These are phyloP conservation scores for Bathelium albidoporum DNA, from an alignment of 495 filamentous ascomycete species.

Conservation along the genomic window DNA sequence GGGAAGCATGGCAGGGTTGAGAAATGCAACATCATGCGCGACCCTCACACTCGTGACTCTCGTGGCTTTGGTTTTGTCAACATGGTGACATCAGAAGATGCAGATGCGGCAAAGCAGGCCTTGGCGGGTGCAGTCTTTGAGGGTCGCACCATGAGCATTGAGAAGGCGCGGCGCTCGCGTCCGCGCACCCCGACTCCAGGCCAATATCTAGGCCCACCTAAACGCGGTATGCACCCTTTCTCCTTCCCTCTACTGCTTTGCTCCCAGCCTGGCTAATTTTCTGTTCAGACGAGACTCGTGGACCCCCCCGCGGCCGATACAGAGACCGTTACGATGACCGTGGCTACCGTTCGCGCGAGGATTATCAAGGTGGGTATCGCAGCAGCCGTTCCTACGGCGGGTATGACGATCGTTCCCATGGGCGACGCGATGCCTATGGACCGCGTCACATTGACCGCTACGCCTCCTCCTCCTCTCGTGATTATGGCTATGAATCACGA, in stretches of 20 bases:
- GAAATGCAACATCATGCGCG: constrained; percentile 99
- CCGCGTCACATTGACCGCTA: constrained; percentile 61
- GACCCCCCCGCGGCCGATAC: constrained; percentile 32
- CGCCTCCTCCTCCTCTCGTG: constrained; percentile 43
- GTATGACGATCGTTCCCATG: constrained; percentile 42
- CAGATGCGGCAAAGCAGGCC: constrained; percentile 92
- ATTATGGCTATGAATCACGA: constrained; percentile 48
- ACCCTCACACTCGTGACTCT: constrained; percentile 94
- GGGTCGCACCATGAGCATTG: constrained; percentile 92
- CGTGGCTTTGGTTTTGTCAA: constrained; percentile 99
- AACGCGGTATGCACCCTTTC: constrained; percentile 74
- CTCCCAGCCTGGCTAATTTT: constrained; percentile 12
- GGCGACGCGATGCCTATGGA: constrained; percentile 49
- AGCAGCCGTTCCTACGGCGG: constrained; percentile 29
- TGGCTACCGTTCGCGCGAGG: constrained; percentile 24
- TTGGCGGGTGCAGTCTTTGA: constrained; percentile 92
- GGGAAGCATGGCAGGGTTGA: constrained; percentile 98
- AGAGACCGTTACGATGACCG: constrained; percentile 29
- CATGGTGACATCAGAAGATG: constrained; percentile 87
- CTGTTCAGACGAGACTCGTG: constrained; percentile 49
- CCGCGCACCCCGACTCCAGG: constrained; percentile 94
- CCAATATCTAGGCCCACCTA: constrained; percentile 98
- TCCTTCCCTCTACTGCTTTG: too few relatives aligned
- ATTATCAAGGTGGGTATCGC: constrained; percentile 20
- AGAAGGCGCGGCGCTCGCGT: constrained; percentile 91